These are phyloP conservation scores for Pythium sp. DNA, from an alignment of 352 stramenopile species.

Conservation along the genomic window DNA sequence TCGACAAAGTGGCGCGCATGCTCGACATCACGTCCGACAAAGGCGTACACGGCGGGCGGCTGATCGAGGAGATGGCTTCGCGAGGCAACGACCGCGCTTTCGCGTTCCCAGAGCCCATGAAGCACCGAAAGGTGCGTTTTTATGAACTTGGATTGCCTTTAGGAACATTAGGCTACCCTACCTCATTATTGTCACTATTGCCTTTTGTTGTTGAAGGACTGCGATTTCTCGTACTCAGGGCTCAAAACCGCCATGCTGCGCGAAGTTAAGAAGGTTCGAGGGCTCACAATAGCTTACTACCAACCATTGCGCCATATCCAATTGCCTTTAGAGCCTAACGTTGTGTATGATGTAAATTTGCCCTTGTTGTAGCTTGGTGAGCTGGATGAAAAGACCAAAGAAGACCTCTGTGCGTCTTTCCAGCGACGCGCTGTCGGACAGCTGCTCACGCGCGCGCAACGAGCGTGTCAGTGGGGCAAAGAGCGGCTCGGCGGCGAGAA, in stretches of 20 bases:
- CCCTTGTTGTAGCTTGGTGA: conserved; percentile 43
- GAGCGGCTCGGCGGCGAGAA: conserved; percentile 35
- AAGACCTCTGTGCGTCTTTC: conserved; percentile 94
- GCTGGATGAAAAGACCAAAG: conserved; percentile 50
- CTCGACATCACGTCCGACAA: conserved; percentile 72
- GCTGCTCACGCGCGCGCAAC: conserved; percentile 70
- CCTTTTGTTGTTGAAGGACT: conserved; percentile 60
- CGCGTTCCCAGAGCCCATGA: conserved; percentile 92
- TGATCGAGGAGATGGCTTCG: conserved; percentile 92
- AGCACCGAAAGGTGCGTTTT: conserved; percentile 49
- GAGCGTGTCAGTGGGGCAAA: conserved; percentile 85
- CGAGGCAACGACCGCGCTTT: conserved; percentile 90
- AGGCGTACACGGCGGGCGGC: conserved; percentile 86
- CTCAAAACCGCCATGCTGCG: conserved; percentile 96
- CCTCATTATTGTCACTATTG: background rate
- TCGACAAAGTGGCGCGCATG: conserved; percentile 97
- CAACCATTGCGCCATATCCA: background rate
- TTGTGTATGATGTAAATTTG: conserved; percentile 13
- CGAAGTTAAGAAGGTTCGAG: conserved; percentile 53
- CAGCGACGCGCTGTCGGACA: conserved; percentile 66
- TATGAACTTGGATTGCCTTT: background rate
- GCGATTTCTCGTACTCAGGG: conserved; percentile 97
- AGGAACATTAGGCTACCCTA: background rate
- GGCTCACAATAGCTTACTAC: background rate
- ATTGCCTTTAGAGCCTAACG: background rate